phyloP scores from a whole-genome alignment of 2,329 filamentous ascomycete species.

The Cladosporium oxysporum region DNA sequence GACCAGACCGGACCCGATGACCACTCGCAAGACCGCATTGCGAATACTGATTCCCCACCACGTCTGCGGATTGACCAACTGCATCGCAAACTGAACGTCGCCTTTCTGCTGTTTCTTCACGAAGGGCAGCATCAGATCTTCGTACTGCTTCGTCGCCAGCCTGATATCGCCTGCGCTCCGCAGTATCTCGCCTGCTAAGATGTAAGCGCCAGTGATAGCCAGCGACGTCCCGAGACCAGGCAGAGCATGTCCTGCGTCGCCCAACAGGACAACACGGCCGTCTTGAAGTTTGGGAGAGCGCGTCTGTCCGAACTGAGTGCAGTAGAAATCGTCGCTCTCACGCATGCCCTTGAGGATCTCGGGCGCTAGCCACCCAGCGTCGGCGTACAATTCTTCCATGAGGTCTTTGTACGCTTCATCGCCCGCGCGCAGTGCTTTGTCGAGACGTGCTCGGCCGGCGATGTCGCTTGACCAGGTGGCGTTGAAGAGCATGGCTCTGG shows the following conservation, averaged over 20 bases:
- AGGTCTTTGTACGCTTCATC: conserved; percentile 27
- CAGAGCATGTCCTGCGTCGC: conserved; percentile 29
- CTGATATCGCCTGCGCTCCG: conserved; percentile 16
- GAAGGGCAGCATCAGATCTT: conserved; percentile 25
- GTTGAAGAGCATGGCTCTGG: conserved; percentile 25
- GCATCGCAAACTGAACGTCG: conserved; percentile 15
- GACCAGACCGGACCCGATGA: conserved; percentile 23
- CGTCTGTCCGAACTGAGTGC: conserved; percentile 31
- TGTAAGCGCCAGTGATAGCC: conserved; percentile 31
- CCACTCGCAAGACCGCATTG: conserved; percentile 25
- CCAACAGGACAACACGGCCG: conserved; percentile 32
- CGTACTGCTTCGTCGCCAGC: conserved; percentile 26
- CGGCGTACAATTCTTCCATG: conserved; percentile 29
- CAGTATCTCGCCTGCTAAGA: conserved; percentile 32
- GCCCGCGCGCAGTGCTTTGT: conserved; percentile 34
- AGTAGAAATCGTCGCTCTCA: conserved; percentile 32
- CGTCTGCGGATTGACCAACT: conserved; percentile 37
- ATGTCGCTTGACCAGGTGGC: conserved; percentile 25
- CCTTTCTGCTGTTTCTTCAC: conserved; percentile 25
- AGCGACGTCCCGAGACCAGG: conserved; percentile 30
- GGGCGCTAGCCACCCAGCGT: conserved; percentile 35
- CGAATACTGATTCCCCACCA: conserved; percentile 32
- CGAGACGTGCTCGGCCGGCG: conserved; percentile 33
- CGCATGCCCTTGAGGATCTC: conserved; percentile 43
- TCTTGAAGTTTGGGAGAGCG: conserved; percentile 38